Conservation (phyloP, 805 yeast genomes). For the Komagataella phaffii region DNA sequence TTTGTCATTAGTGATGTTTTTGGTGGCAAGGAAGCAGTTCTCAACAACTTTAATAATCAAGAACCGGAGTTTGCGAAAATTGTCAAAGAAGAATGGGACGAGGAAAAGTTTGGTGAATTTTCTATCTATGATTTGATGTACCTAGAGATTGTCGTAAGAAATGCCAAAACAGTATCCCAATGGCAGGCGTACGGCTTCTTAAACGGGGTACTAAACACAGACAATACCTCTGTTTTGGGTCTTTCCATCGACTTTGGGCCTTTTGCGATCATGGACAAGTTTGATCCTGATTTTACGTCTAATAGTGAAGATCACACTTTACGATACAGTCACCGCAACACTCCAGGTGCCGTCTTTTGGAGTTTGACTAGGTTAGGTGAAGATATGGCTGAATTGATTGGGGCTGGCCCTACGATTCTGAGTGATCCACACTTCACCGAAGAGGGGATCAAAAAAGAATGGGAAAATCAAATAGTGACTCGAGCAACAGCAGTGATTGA, state of each 20-base stretch:
- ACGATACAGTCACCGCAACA: constrained; percentile 71
- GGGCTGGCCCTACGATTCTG: constrained; percentile 46
- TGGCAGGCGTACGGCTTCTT: constrained; percentile 91
- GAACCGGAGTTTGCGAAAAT: constrained; percentile 12
- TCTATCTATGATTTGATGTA: constrained; percentile 61
- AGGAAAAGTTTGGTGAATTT: constrained; percentile 16
- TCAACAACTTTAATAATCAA: constrained; percentile 15
- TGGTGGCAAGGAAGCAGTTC: constrained; percentile 19
- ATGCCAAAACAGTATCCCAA: constrained; percentile 64
- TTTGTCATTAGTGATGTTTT: constrained; percentile 60
- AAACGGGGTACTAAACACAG: constrained; percentile 92
- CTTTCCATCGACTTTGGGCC: constrained; percentile 91
- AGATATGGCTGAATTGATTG: constrained; percentile 67
- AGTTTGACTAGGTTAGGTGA: constrained; percentile 79
- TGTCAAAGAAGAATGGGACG: background rate
- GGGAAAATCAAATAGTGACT: constrained; percentile 33
- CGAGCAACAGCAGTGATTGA: constrained; percentile 59
- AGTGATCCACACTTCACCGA: constrained; percentile 26
- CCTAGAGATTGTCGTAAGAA: constrained; percentile 55
- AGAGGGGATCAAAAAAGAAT: constrained; percentile 31
- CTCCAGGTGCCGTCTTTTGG: constrained; percentile 89
- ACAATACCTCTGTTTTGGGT: constrained; percentile 84
- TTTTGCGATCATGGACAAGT: constrained; percentile 78
- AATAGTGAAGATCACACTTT: constrained; percentile 70
- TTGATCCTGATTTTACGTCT: constrained; percentile 73